Evolutionary conservation across 768 basidiomycete species (phyloP), one percentile per base, ranked within the genome.

Genomic region (Mycena rosella): DNA sequence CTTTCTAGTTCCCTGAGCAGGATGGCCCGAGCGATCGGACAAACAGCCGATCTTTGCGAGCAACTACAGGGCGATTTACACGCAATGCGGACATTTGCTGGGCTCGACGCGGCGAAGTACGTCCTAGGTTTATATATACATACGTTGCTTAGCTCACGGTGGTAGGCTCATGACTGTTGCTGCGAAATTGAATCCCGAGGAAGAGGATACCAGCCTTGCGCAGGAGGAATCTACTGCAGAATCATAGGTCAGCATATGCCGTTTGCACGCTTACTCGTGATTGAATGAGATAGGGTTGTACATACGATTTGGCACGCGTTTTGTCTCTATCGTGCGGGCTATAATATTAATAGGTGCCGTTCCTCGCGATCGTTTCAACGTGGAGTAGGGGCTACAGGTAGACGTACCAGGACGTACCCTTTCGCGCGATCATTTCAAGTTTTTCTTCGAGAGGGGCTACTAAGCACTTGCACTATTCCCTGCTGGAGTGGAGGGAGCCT

Each of bases 61-160:
- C 87, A 89, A 60, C 84, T 96, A 71, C 89, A 93, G 68, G 84
- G 87, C 49, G 92, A 94, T 80, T 78, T 96, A 59, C 86, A 91
- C 63, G 89, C 91, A 18, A 95, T 95, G 93, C 81, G 88, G 60
- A 88, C 87, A 32, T 89, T 96, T 68, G 91, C 93, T 17, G 92
- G 91, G 0, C 83, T 90, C 54, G 92, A 94, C 76, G 92, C 91
- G 22, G 91, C 94, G 60, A 95, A 94, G 94, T 94, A 76, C 74
- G 90, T 81, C 30, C 32, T 30, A 30, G 27, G 38, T 40, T 40
- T 52, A 40, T 24, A 9, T 24, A 29, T 38, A 11, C 20, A 5
- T 14, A 14, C 4, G 9, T 9, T 20, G 27, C 17, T 52, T 27
- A 48, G 15, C 49, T 36, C 29, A 34, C 69, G 44, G 18, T 59